Conservation (phyloP, 257 asterid genomes). For the Salvia miltiorrhiza region DNA sequence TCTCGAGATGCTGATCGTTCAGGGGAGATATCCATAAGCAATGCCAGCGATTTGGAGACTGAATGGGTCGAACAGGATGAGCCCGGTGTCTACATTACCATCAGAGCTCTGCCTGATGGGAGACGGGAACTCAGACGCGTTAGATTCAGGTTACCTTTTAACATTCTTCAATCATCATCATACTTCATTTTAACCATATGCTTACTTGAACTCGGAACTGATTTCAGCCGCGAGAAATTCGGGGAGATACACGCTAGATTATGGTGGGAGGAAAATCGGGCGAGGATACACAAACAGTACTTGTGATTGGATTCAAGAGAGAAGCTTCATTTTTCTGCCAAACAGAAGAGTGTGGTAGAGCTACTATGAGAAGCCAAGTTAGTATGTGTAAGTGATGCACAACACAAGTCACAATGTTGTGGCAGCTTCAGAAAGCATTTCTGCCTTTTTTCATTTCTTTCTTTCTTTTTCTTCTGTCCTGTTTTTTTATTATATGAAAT, state of each 20-base stretch:
- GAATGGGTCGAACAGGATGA: constrained; percentile 99
- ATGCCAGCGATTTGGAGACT: constrained; percentile 80
- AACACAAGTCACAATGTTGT: constrained; percentile 24
- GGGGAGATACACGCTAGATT: constrained; percentile 81
- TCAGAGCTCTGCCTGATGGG: constrained; percentile 81
- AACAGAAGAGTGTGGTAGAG: too few relatives aligned
- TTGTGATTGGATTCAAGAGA: constrained; percentile 32
- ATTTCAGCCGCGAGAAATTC: constrained; percentile 76
- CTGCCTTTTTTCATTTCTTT: background rate
- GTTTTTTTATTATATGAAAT: constrained; percentile 16
- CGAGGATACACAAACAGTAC: constrained; percentile 80
- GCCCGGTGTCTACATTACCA: constrained; percentile 91
- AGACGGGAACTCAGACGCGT: constrained; percentile 90
- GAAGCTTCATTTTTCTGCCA: background rate
- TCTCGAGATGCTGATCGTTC: constrained; percentile 76
- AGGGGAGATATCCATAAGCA: constrained; percentile 82
- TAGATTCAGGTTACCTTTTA: constrained; percentile 70
- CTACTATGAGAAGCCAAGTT: too few relatives aligned
- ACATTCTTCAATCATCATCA: background rate
- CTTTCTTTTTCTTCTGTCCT: background rate
- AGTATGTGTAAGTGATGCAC: constrained; percentile 12
- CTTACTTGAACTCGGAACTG: background rate
- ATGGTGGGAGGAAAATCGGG: constrained; percentile 95
- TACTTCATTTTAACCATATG: background rate
- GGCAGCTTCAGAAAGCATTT: constrained; percentile 19